A percentile compares a stretch with the other conserved stretches of the same genome.
These are phyloP conservation scores for Takashimella tepidaria DNA, from an alignment of 1,284 basidiomycete genomes.

Conservation along the genomic window DNA sequence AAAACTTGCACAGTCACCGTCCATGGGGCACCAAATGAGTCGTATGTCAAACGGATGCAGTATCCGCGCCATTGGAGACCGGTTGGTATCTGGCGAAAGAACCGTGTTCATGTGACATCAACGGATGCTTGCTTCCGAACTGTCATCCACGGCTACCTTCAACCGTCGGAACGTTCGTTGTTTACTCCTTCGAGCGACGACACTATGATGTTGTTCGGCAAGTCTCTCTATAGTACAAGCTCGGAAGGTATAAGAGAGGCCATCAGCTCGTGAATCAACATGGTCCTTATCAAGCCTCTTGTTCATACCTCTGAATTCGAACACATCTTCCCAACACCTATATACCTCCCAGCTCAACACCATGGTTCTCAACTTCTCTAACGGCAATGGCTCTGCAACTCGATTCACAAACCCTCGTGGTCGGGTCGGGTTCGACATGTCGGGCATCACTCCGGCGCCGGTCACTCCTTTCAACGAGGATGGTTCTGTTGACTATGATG, in stretches of 20 bases:
- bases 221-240: neutral
- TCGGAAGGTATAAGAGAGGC: neutral
- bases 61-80: neutral
- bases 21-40: neutral
- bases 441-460: slow-evolving; percentile 15
- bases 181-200: neutral
- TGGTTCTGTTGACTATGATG: slow-evolving; percentile 14
- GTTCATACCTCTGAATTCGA: too few relatives aligned
- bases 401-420: slow-evolving; percentile 13
- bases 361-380: neutral
- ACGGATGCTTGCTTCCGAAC: neutral
- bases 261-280: too few relatives aligned
- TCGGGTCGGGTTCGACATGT: slow-evolving; percentile 16
- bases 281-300: too few relatives aligned
- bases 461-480: slow-evolving; percentile 18
- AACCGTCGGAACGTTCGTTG: neutral
- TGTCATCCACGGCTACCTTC: neutral
- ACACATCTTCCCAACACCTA: too few relatives aligned
- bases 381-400: slow-evolving; percentile 9
- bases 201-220: neutral
- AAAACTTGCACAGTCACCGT: neutral
- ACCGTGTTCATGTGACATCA: neutral
- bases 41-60: neutral
- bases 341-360: too few relatives aligned
- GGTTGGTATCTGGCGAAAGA: neutral